Evolutionary conservation across 345 rosid species (phyloP).

Genomic region (Murraya koenigii): DNA sequence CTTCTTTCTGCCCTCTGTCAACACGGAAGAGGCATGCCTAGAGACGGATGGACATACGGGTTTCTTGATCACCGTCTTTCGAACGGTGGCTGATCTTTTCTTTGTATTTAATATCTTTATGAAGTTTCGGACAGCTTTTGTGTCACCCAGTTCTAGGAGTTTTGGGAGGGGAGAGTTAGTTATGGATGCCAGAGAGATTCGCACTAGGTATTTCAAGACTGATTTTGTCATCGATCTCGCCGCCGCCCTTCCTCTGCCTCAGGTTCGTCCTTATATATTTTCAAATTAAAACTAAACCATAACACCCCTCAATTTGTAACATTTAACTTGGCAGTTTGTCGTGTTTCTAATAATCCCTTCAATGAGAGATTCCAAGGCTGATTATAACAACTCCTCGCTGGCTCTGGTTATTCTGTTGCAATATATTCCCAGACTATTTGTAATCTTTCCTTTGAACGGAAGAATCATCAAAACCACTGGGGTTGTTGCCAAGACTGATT

Average conservation of each 20-base stretch:
- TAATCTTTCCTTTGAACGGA: slow-evolving; percentile 71
- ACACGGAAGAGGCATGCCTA: slow-evolving; percentile 51
- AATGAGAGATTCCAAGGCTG: slow-evolving; percentile 44
- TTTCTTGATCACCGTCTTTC: slow-evolving; percentile 56
- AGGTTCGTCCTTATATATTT: slow-evolving; percentile 27
- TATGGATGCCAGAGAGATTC: slow-evolving; percentile 72
- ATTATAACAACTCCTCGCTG: slow-evolving; percentile 63
- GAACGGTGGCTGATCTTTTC: slow-evolving; percentile 65
- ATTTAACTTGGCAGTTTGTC: slow-evolving; percentile 45
- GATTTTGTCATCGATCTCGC: slow-evolving; percentile 80
- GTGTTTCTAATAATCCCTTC: slow-evolving; percentile 72
- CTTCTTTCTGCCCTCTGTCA: slow-evolving; percentile 64
- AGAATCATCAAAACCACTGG: slow-evolving; percentile 71
- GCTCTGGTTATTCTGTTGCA: slow-evolving; percentile 69
- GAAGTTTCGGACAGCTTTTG: slow-evolving; percentile 85
- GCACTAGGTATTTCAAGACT: slow-evolving; percentile 54
- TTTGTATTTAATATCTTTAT: slow-evolving; percentile 58
- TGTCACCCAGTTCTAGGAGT: slow-evolving; percentile 68
- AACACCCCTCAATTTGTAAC: no score
- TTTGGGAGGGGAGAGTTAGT: slow-evolving; percentile 91
- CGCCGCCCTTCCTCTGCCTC: slow-evolving; percentile 84
- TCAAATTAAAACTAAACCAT: neutral
- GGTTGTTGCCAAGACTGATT: slow-evolving; percentile 71
- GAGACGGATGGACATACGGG: slow-evolving; percentile 44
- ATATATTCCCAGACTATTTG: slow-evolving; percentile 74